Evolutionary conservation across 2,329 filamentous ascomycete genomes (phyloP).

Genomic region (Aspergillus alliaceus): DNA sequence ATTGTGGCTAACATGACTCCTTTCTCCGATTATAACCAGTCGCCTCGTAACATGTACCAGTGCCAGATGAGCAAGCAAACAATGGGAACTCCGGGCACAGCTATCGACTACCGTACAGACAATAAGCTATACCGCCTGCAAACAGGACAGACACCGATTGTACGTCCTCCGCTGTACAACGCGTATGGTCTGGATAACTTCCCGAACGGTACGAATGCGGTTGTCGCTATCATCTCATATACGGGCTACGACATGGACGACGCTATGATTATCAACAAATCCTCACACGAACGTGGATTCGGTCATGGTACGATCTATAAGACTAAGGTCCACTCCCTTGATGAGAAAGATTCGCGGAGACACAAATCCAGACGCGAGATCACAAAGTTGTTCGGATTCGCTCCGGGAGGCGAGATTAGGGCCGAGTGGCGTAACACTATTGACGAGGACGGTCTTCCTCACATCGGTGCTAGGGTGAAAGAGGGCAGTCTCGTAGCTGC

Average conservation of each 20-base stretch:
- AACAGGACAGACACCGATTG: conserved; percentile 92
- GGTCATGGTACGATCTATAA: conserved; percentile 97
- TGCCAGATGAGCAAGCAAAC: conserved; percentile 99
- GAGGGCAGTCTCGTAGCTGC: conserved; percentile 85
- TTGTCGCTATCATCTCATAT: conserved; percentile 97
- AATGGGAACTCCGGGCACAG: conserved; percentile 93
- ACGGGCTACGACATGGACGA: conserved; percentile 99
- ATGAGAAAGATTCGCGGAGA: conserved; percentile 70
- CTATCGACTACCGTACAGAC: conserved; percentile 83
- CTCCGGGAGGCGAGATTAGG: conserved; percentile 71
- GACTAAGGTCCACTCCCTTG: conserved; percentile 85
- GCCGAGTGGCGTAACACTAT: conserved; percentile 70
- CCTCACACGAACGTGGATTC: conserved; percentile 91
- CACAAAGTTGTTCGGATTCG: conserved; percentile 86
- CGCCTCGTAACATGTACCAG: conserved; percentile 98
- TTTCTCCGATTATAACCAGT: conserved; percentile 98
- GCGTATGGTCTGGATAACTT: conserved; percentile 98
- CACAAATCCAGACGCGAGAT: conserved; percentile 67
- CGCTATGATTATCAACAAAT: conserved; percentile 99
- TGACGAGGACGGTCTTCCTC: conserved; percentile 83
- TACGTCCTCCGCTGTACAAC: conserved; percentile 89
- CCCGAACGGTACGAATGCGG: conserved; percentile 90
- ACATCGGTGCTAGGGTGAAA: conserved; percentile 73
- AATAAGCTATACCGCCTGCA: conserved; percentile 96
- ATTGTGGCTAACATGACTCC: conserved; percentile 98